Conservation (phyloP, 2,329 filamentous ascomycete genomes). For the Verticillium zaregamsianum region DNA sequence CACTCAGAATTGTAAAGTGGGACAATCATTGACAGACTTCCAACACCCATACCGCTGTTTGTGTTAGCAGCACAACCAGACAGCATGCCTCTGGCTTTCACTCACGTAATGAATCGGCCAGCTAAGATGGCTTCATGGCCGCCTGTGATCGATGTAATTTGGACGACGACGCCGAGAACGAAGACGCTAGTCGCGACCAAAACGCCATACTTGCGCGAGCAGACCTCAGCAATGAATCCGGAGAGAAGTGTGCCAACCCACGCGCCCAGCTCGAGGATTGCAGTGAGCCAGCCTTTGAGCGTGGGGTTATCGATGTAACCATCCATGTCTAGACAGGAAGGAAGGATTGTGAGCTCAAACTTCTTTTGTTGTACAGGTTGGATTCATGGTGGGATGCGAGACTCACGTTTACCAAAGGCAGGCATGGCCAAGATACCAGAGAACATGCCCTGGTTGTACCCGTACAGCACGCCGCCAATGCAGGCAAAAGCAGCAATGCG, state of each 20-base stretch:
- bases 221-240: constrained; percentile 65
- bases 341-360: too few species aligned
- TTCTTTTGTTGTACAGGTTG: too few species aligned
- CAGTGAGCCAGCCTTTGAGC: constrained; percentile 56
- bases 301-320: constrained; percentile 46
- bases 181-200: constrained; percentile 64
- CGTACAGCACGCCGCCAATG: constrained; percentile 59
- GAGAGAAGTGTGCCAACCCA: constrained; percentile 71
- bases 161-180: constrained; percentile 65
- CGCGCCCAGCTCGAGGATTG: constrained; percentile 72
- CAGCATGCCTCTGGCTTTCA: not conserved
- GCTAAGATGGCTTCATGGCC: constrained; percentile 61
- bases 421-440: constrained; percentile 62
- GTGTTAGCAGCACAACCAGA: not conserved
- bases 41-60: constrained; percentile 59
- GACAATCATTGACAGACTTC: constrained; percentile 63
- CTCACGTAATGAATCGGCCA: constrained; percentile 64
- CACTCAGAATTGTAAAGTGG: constrained; percentile 44
- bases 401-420: constrained; percentile 46
- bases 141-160: constrained; percentile 54
- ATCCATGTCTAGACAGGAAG: constrained; percentile 45
- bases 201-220: constrained; percentile 67
- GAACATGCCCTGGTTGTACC: constrained; percentile 65
- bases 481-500: constrained; percentile 59
- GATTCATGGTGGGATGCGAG: constrained; percentile 1